phyloP scores from a whole-genome alignment of 2,329 filamentous ascomycete species.

The Amylocarpus encephaloides region DNA sequence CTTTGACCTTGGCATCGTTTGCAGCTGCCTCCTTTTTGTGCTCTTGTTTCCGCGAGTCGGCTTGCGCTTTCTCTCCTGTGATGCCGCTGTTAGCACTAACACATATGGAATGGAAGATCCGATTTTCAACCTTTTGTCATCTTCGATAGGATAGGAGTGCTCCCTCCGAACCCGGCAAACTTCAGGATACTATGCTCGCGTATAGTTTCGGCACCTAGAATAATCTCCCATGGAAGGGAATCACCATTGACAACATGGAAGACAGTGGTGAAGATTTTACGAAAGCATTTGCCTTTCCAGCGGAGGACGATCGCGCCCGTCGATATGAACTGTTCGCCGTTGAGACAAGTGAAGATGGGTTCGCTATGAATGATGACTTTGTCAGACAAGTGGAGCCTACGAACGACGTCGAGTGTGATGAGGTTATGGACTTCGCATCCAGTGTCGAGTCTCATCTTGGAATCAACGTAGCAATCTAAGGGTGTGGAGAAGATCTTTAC shows the following conservation, averaged over 20 bases:
- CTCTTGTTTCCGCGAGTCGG: not conserved
- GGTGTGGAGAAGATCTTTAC: conserved; percentile 9
- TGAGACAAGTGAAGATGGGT: conserved; percentile 11
- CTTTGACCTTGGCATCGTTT: conserved; percentile 11
- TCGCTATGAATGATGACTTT: conserved; percentile 1
- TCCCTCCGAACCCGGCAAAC: conserved; percentile 12
- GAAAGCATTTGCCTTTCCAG: conserved; percentile 14
- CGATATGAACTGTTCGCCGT: conserved; percentile 9
- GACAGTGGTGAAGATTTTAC: conserved; percentile 15
- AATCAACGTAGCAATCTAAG: conserved; percentile 4
- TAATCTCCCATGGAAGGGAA: conserved; percentile 13
- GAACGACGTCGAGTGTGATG: conserved; percentile 9
- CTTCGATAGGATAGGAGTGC: conserved; percentile 8
- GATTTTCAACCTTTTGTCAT: conserved; percentile 9
- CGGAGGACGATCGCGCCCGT: conserved; percentile 11
- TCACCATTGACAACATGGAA: conserved; percentile 13
- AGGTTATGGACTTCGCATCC: conserved; percentile 14
- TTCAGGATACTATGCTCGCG: conserved; percentile 10
- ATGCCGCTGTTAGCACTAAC: not conserved
- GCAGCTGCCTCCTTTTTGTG: not conserved
- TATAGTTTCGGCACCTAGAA: conserved; percentile 14
- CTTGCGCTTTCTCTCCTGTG: not conserved
- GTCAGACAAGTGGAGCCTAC: conserved; percentile 2
- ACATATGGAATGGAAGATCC: too few species aligned
- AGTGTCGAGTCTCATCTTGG: conserved; percentile 15